Base-by-base conservation (phyloP, 2,329 filamentous ascomycete species). In the Hortaea werneckii region DNA sequence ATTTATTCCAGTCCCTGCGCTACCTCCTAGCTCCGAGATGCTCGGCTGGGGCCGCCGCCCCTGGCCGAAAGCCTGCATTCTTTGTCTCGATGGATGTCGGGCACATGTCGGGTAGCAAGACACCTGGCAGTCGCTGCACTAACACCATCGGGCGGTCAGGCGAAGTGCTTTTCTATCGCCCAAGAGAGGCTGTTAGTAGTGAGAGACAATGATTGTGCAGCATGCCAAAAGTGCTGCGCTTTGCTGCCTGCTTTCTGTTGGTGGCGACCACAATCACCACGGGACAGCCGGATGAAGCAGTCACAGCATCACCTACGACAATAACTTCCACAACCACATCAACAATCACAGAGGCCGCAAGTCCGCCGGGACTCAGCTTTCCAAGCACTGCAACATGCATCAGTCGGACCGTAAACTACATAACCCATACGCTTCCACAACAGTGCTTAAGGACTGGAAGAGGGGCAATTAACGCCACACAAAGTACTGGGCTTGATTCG, bases 381-480 rank as follows among this genome's bases (percentile, higher is more conserved):
- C 10, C 27, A 28, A 41, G 47, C 20, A 53, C 43, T 42, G 51
- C 63, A 13, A 70, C 67, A 41, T 76, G 72, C 60, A 67, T 65
- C 9, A 72, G 65, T 50, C 77, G 78, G 54, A 87, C 82, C 1
- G 80, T 87, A 60, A 89, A 90, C 65, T 87, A 89, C 65, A 86
- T 90, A 51, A 89, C 84, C 8, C 83, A 89, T 55, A 80, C 78
- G 1, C 68, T 89, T 35, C 83, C 83, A 8, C 83, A 87, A 61
- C 83, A 85, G 68, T 90, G 85, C 60, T 70, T 87, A 20, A 78
- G 77, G 41, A 80, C 78, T n/a, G 73, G 74, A 37, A 81, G 80
- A 29, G 37, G 20, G n/a, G 10, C 13, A 40, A 9, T 40, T 13
- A 40, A 40, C 37, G 8, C n/a, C 11, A 26, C 37, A 9, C 37